Base-by-base conservation (phyloP, 2,329 filamentous ascomycete species). In the Xylariales sp. region DNA sequence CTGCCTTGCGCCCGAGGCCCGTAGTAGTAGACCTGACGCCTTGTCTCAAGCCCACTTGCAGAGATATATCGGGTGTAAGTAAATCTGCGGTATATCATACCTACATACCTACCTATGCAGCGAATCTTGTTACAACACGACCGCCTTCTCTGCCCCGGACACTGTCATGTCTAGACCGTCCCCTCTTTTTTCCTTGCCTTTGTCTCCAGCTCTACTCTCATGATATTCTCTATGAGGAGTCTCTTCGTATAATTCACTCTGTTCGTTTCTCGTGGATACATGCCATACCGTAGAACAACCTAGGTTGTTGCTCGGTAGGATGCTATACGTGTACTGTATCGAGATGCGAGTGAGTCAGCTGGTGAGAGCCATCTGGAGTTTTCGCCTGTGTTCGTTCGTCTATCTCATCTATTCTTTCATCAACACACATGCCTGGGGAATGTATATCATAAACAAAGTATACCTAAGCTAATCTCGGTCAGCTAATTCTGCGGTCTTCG, bases 1-100 rank as follows among this genome's bases (percentile, higher is more conserved):
- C 54, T 50, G 6, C 55, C 18, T 56, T 53, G 59, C 64, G 55
- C 67, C 64, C 60, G 64, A 32, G 56, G 60, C 56, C 63, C 16
- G 59, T 60, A 56, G 58, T 41, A 41, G 56, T 45, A 52, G 65
- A 61, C 46, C 61, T 64, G 57, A 53, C 14, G 41, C 18, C 41
- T 18, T 12, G 28, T 58, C 59, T 66, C 67, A 52, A 69, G 58
- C 55, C 66, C 54, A 54, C 54, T 53, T 63, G 55, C 60, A 57
- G 50, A 61, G 58, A 67, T 49, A 61, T 43, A 58, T 43, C 57
- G 53, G 46, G 61, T 67, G 67, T 69, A 69, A 69, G 67, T 69
- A 69, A 69, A 64, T 69, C 53, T 45, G 45, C 52, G 50, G 23
- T 23, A 58, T 36, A 16, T 69, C 61, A 39, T 43, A 14, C 10